Evolutionary conservation across 2,329 filamentous ascomycete genomes (phyloP).

Genomic region (Colletotrichum sp.): DNA sequence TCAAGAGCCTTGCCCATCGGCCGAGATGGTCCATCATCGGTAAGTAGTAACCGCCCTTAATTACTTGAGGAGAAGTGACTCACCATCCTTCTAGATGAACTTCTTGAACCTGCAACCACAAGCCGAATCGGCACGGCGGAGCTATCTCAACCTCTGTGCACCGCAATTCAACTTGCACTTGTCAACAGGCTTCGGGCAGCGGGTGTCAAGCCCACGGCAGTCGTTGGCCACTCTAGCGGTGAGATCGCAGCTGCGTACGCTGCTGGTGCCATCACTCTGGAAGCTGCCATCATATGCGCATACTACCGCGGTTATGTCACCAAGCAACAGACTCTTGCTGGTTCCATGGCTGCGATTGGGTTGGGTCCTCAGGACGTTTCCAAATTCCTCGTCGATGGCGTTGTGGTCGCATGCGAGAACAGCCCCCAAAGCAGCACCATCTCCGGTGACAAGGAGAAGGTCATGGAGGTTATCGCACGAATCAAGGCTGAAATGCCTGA

Average conservation of each 20-base stretch:
- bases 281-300: slow-evolving; percentile 40
- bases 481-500: background rate
- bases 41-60: background rate
- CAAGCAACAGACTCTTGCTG: slow-evolving; percentile 23
- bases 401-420: background rate
- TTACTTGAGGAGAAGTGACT: too few relatives aligned
- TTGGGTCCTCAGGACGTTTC: background rate
- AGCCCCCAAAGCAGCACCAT: background rate
- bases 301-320: slow-evolving; percentile 22
- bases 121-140: background rate
- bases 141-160: slow-evolving; percentile 31
- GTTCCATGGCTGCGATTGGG: background rate
- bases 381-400: background rate
- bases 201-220: slow-evolving; percentile 34
- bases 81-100: background rate
- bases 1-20: background rate
- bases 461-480: background rate
- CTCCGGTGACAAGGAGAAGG: background rate
- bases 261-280: slow-evolving; percentile 34
- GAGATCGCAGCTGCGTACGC: slow-evolving; percentile 52
- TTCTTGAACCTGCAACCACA: background rate
- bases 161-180: slow-evolving; percentile 43
- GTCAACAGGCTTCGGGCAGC: slow-evolving; percentile 38
- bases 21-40: background rate
- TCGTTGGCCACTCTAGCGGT: slow-evolving; percentile 48